phyloP scores from a whole-genome alignment of 371 early-diverging fungal species.

The Mortierella sp. region DNA sequence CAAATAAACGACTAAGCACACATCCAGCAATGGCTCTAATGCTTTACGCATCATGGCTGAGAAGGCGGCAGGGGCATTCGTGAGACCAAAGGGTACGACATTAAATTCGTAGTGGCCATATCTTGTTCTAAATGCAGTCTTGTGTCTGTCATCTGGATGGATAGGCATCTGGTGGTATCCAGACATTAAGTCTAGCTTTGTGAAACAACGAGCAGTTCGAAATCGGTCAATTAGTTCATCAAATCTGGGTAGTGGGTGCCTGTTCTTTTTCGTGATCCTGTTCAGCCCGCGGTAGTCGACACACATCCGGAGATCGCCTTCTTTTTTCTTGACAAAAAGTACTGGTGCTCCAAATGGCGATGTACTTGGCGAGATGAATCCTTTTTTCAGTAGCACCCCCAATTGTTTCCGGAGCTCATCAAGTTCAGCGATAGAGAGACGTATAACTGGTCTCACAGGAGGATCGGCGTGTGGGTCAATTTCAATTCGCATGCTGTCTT shows the following conservation, averaged over 20 bases:
- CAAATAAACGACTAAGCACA: constrained; percentile 49
- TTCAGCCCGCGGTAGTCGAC: constrained; percentile 17
- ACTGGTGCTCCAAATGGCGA: not conserved
- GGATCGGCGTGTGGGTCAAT: constrained; percentile 26
- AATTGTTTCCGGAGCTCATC: not conserved
- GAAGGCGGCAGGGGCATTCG: constrained; percentile 54
- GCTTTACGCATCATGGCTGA: constrained; percentile 24
- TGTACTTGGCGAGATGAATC: not conserved
- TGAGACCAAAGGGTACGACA: constrained; percentile 60
- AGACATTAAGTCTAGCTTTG: constrained; percentile 57
- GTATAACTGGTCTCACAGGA: constrained; percentile 18
- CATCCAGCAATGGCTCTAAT: not conserved
- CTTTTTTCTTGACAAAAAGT: constrained; percentile 10
- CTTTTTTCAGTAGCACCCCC: not conserved
- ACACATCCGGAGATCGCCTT: constrained; percentile 14
- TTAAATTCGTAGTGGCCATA: constrained; percentile 54
- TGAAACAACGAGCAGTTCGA: constrained; percentile 46
- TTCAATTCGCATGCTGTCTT: constrained; percentile 33
- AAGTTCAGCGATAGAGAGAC: constrained; percentile 22
- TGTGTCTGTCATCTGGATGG: constrained; percentile 31
- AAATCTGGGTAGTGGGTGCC: constrained; percentile 54
- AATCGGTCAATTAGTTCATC: constrained; percentile 56
- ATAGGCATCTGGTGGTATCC: constrained; percentile 16
- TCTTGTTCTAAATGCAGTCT: constrained; percentile 50
- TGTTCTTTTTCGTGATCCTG: constrained; percentile 9